Evolutionary conservation across 257 asterid genomes (phyloP).

Genomic region (Solanum pennellii): DNA sequence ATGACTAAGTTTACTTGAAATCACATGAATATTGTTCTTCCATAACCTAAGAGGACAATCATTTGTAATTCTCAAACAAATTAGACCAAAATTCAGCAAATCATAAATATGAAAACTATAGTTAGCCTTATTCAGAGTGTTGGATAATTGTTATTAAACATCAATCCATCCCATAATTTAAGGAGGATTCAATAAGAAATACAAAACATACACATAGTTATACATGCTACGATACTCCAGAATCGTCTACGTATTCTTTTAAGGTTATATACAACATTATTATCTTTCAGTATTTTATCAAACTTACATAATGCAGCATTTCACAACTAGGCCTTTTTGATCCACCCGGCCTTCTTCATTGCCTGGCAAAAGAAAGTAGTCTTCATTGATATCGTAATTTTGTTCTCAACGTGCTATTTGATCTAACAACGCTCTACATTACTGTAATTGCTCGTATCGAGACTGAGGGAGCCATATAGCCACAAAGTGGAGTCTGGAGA

Average conservation of each 20-base stretch:
- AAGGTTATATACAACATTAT: constrained; percentile 16
- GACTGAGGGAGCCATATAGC: neutral
- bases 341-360: constrained; percentile 65
- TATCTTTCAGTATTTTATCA: neutral
- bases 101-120: neutral
- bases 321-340: constrained; percentile 53
- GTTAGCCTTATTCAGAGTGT: neutral
- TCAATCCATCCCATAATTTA: neutral
- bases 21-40: neutral
- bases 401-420: neutral
- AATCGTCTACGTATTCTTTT: neutral
- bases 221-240: neutral
- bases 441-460: neutral
- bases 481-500: neutral
- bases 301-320: constrained; percentile 60
- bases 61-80: neutral
- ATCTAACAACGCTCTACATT: neutral
- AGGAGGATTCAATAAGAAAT: neutral
- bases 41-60: neutral
- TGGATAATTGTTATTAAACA: neutral
- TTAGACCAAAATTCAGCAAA: neutral
- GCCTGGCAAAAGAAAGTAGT: constrained; percentile 25
- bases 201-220: neutral
- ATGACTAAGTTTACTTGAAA: neutral
- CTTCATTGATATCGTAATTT: neutral